Conservation (phyloP, 371 early-diverging fungal species). For the Mucor ambiguus region DNA sequence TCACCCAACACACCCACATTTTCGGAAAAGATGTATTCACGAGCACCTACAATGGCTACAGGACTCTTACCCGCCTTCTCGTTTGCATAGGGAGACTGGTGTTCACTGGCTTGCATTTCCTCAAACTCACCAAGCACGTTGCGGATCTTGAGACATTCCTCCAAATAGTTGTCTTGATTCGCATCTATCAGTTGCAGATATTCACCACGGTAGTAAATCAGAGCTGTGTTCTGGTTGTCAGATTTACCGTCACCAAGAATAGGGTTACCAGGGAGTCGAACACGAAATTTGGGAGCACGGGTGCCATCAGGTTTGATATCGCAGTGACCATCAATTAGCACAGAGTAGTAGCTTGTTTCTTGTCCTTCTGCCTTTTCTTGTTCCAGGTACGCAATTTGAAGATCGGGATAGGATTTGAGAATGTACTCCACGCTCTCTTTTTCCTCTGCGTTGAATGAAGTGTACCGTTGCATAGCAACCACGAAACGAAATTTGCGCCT, state of each 20-base stretch:
- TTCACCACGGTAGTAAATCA: constrained; percentile 87
- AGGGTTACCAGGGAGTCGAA: constrained; percentile 88
- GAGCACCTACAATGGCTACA: constrained; percentile 91
- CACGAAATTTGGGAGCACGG: constrained; percentile 73
- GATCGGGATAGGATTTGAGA: constrained; percentile 72
- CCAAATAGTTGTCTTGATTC: constrained; percentile 91
- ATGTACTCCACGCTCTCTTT: constrained; percentile 79
- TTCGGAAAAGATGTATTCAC: constrained; percentile 91
- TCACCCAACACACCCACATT: constrained; percentile 89
- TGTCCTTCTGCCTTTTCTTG: constrained; percentile 57
- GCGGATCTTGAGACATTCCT: constrained; percentile 88
- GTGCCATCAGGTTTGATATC: constrained; percentile 60
- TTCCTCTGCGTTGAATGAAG: constrained; percentile 76
- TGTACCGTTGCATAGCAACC: constrained; percentile 87
- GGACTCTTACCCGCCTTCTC: constrained; percentile 59
- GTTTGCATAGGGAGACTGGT: constrained; percentile 64
- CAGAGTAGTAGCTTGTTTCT: constrained; percentile 63
- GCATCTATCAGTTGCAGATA: constrained; percentile 87
- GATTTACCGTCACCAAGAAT: constrained; percentile 94
- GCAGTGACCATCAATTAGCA: constrained; percentile 78
- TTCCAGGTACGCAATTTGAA: constrained; percentile 85
- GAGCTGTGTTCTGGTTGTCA: constrained; percentile 87
- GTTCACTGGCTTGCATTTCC: constrained; percentile 48
- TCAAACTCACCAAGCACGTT: constrained; percentile 89
- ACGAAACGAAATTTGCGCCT: constrained; percentile 82